These are phyloP conservation scores for Lachnellula suecica DNA, from an alignment of 2,329 filamentous ascomycete genomes.

Conservation along the genomic window DNA sequence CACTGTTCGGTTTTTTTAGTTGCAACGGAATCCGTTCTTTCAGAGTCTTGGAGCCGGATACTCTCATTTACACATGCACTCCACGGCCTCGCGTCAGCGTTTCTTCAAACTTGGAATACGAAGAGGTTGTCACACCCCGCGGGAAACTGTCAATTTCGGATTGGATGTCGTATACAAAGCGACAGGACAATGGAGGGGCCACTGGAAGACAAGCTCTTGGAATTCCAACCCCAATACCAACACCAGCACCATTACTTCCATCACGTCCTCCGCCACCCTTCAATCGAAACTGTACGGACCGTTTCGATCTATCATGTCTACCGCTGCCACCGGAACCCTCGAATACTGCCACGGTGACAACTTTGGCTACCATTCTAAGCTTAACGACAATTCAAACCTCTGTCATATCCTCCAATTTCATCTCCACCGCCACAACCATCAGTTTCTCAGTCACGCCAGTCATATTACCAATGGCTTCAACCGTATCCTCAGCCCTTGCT, in stretches of 20 bases:
- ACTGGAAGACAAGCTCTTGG: background rate
- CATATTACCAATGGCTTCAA: background rate
- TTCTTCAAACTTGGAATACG: background rate
- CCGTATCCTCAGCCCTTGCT: background rate
- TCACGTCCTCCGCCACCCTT: background rate
- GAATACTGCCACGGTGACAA: background rate
- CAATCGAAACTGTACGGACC: background rate
- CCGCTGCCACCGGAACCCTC: background rate
- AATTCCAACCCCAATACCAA: background rate
- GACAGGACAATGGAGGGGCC: background rate
- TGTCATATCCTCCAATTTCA: background rate
- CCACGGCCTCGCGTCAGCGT: background rate
- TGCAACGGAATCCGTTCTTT: background rate
- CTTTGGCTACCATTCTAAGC: conserved; percentile 1
- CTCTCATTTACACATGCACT: conserved; percentile 2
- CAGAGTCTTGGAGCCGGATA: background rate
- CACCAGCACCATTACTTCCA: no score
- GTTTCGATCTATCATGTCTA: background rate
- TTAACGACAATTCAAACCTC: conserved; percentile 1
- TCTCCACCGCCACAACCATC: background rate
- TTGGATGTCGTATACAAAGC: conserved; percentile 4
- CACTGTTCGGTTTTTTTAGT: background rate
- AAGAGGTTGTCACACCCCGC: background rate
- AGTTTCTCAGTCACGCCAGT: background rate
- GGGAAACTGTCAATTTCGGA: background rate